Percentiles rank a stretch among this genome's conserved stretches.
Conservation (phyloP, 805 yeast genomes). For the Nakazawaea molendinolei region DNA sequence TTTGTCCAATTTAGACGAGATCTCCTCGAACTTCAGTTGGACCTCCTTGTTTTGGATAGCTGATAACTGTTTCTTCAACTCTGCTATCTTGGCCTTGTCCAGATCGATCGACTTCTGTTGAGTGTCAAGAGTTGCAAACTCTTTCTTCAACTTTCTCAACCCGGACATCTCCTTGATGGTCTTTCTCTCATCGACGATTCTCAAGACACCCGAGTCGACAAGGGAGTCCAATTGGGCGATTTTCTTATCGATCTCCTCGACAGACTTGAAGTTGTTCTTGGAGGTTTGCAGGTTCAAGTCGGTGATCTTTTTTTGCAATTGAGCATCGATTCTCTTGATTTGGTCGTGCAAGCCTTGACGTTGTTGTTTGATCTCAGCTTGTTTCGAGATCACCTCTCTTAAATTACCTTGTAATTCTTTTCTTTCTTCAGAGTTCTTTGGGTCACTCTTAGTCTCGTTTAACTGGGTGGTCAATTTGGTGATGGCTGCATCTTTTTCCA, state of each 20-base stretch:
- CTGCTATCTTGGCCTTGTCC: constrained; percentile 70
- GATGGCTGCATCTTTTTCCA: constrained; percentile 51
- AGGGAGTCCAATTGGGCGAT: constrained; percentile 60
- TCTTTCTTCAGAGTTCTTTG: constrained; percentile 45
- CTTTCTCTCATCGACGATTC: constrained; percentile 87
- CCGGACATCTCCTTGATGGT: constrained; percentile 77
- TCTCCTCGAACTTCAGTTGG: constrained; percentile 59
- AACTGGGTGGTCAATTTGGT: constrained; percentile 48
- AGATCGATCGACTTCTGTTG: constrained; percentile 74
- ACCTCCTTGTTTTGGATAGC: constrained; percentile 56
- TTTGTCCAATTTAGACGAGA: constrained; percentile 64
- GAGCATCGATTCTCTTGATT: constrained; percentile 62
- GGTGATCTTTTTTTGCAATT: constrained; percentile 64
- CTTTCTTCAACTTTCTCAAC: constrained; percentile 75
- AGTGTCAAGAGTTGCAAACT: constrained; percentile 65
- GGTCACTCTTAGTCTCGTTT: constrained; percentile 44
- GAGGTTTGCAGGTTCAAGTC: constrained; percentile 71
- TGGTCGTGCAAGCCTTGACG: constrained; percentile 43
- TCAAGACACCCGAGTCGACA: constrained; percentile 72
- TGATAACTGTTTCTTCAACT: constrained; percentile 60
- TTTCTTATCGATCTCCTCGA: constrained; percentile 64
- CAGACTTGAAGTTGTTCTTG: constrained; percentile 61
- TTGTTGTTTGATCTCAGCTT: constrained; percentile 26
- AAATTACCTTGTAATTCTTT: constrained; percentile 39
- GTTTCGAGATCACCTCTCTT: constrained; percentile 35